Percentiles rank a stretch among this genome's conserved stretches.
phyloP scores from a whole-genome alignment of 2,329 filamentous ascomycete species.

The Aspergillus sp. region DNA sequence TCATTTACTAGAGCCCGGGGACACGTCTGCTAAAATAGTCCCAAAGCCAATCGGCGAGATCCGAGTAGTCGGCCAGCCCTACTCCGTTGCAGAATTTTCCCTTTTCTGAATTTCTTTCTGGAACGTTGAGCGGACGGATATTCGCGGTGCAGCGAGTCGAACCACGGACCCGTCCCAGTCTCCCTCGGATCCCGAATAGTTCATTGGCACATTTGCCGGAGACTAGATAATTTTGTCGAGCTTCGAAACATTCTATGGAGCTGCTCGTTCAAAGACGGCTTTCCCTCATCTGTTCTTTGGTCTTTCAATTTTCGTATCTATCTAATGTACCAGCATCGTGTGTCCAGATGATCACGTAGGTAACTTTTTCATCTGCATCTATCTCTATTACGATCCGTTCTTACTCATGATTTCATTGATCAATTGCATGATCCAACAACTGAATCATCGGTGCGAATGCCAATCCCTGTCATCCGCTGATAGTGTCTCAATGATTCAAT shows the following conservation, averaged over 20 bases:
- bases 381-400: no score
- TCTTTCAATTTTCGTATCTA: no score
- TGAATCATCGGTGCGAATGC: no score
- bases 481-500: neutral
- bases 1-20: neutral
- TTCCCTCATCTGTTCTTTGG: no score
- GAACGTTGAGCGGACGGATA: neutral
- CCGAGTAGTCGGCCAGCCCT: slow-evolving; percentile 1
- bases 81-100: slow-evolving; percentile 5
- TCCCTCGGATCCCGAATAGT: neutral
- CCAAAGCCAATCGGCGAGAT: slow-evolving; percentile 1
- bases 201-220: neutral
- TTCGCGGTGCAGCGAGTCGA: neutral
- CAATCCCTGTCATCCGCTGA: no score
- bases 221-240: neutral
- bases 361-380: neutral
- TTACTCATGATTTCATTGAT: neutral
- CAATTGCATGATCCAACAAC: neutral
- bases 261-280: no score
- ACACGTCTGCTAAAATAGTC: neutral
- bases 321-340: neutral
- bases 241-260: neutral
- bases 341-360: neutral
- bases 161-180: neutral
- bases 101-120: neutral